phyloP scores from a whole-genome alignment of 805 yeast genomes.

The baker's yeast (Saccharomyces cerevisiae) region DNA sequence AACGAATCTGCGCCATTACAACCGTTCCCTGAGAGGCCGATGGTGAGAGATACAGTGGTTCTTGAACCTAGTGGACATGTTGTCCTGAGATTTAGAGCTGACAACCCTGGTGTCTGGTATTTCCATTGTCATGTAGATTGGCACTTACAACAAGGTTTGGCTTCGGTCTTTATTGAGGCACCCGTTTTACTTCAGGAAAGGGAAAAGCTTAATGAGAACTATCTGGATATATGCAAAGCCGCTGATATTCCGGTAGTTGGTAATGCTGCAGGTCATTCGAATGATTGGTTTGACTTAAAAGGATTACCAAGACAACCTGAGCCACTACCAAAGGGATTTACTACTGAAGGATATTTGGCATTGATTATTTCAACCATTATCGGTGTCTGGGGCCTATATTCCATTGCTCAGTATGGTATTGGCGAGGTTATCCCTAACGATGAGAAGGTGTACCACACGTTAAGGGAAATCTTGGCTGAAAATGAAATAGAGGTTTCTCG shows the following conservation, averaged over 20 bases:
- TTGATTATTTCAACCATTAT: conserved; percentile 42
- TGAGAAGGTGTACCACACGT: conserved; percentile 33
- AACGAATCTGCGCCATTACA: conserved; percentile 36
- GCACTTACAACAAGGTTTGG: conserved; percentile 78
- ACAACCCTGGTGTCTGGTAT: conserved; percentile 91
- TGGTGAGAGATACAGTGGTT: conserved; percentile 62
- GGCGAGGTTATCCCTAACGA: conserved; percentile 50
- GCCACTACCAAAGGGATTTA: conserved; percentile 66
- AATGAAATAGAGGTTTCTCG: conserved; percentile 12
- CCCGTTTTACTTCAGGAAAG: conserved; percentile 45
- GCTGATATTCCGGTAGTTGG: conserved; percentile 44
- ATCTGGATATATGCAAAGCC: conserved; percentile 40
- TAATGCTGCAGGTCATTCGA: conserved; percentile 63
- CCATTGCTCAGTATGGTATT: conserved; percentile 58
- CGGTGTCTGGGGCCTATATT: conserved; percentile 52
- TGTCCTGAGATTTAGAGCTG: conserved; percentile 65
- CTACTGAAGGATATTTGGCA: conserved; percentile 61
- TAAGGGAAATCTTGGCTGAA: conserved; percentile 30
- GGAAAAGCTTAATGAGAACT: conserved; percentile 40
- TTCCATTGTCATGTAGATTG: conserved; percentile 89
- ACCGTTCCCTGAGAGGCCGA: conserved; percentile 50
- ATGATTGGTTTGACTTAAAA: conserved; percentile 46
- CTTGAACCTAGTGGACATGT: conserved; percentile 61
- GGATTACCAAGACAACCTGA: conserved; percentile 54
- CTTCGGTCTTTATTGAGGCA: conserved; percentile 62